Evolutionary conservation across 2,329 filamentous ascomycete genomes (phyloP), one percentile per base, ranked within the genome.

Genomic region (Trichocomaceae sp.): DNA sequence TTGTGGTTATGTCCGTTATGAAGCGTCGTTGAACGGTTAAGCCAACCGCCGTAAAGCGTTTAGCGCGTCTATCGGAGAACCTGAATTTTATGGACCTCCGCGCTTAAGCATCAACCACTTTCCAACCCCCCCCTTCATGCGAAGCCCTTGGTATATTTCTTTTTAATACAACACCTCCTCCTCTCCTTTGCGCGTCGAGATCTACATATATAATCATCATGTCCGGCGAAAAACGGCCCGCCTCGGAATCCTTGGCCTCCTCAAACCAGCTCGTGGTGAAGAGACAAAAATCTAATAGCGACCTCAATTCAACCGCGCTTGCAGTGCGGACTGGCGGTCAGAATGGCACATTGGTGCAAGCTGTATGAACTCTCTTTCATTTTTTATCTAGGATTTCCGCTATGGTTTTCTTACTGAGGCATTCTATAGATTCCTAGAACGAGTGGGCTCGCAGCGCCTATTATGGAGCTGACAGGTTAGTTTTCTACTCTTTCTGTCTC

Each of bases 171-270:
- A 9, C 26, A 8, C 26, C 26, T 29, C 26, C 10, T 29, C 10
- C 7, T 9, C 26, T 29, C 26, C 26, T 20, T 5, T 13, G 29
- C 31, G n/a, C 20, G 15, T 26, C 19, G 44, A 42, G 12, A 23
- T 45, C 42, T 5, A 29, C 26, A 8, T 29, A 35, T 15, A 29
- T 42, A 26, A 19, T 53, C 59, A 74, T 60, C 57, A 96, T 96
- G 91, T 90, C 90, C 33, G 82, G 87, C 59, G 91, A 95, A 74
- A 97, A 99, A 76, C 84, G 93, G 68, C 87, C 90, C 57, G 90
- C 91, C n/a, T 85, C 88, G 58, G 86, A 87, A 63, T 87, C 88
- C 58, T 92, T 92, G 62, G 83, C 85, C 64, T 83, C 84, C 22
- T 84, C 85, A 8, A 70, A 59, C 48, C 88, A 95, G 72, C 80